Percentiles rank a stretch among this genome's conserved stretches.
phyloP scores from a whole-genome alignment of 2,329 filamentous ascomycete species.

The Clathrospora elynae region DNA sequence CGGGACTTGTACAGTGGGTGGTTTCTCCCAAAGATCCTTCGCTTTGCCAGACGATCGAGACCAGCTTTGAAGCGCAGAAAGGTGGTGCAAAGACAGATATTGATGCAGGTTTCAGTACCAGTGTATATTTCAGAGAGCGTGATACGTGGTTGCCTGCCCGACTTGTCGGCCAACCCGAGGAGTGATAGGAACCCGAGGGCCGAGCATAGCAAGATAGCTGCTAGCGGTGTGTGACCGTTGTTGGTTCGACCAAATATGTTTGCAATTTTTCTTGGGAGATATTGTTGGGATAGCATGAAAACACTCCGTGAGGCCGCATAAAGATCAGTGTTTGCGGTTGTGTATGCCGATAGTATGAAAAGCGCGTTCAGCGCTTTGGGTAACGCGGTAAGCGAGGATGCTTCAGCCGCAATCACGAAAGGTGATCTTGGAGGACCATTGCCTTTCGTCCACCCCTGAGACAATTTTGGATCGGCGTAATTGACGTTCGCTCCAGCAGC shows the following conservation, averaged over 20 bases:
- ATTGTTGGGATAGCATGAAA: slow-evolving; percentile 37
- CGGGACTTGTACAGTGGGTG: slow-evolving; percentile 26
- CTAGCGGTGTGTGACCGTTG: slow-evolving; percentile 37
- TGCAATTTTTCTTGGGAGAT: slow-evolving; percentile 21
- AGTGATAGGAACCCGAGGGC: slow-evolving; percentile 36
- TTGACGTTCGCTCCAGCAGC: slow-evolving; percentile 39
- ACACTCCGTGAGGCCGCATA: slow-evolving; percentile 39
- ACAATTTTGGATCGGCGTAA: slow-evolving; percentile 32
- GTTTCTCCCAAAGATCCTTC: slow-evolving; percentile 30
- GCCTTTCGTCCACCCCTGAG: slow-evolving; percentile 25
- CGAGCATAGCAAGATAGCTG: slow-evolving; percentile 37
- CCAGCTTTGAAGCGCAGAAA: slow-evolving; percentile 40
- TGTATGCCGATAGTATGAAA: slow-evolving; percentile 42
- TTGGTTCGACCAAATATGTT: slow-evolving; percentile 37
- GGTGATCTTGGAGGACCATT: slow-evolving; percentile 19
- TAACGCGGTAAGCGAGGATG: slow-evolving; percentile 28
- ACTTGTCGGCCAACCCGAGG: slow-evolving; percentile 26
- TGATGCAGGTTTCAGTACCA: slow-evolving; percentile 33
- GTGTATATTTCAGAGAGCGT: slow-evolving; percentile 38
- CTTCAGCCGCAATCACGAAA: slow-evolving; percentile 35
- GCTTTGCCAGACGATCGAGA: slow-evolving; percentile 19
- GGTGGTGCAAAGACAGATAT: slow-evolving; percentile 35
- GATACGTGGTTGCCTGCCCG: slow-evolving; percentile 33
- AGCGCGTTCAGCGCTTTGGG: slow-evolving; percentile 33
- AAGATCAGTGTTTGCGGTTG: slow-evolving; percentile 39